These are phyloP conservation scores for Populus trichocarpa DNA, from an alignment of 441 rosid species.

Conservation along the genomic window DNA sequence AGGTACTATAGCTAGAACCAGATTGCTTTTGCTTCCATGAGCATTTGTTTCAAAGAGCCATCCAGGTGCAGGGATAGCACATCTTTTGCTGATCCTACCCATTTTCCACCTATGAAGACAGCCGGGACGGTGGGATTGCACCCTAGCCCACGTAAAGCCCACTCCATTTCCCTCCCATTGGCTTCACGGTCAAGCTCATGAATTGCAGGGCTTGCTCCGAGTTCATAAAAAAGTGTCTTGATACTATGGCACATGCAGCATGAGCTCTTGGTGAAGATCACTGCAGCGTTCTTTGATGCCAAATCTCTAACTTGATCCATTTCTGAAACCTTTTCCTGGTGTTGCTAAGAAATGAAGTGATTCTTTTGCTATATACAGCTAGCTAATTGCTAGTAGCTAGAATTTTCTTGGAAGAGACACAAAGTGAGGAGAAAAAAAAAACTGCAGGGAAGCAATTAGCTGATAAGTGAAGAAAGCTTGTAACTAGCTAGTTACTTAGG, in stretches of 20 bases:
- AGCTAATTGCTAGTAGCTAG: not conserved
- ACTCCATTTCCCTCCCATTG: conserved; percentile 71
- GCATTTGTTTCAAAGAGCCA: conserved; percentile 82
- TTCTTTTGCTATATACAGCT: not conserved
- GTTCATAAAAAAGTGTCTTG: conserved; percentile 76
- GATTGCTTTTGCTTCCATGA: conserved; percentile 80
- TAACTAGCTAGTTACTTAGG: conserved; percentile 9
- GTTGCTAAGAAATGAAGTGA: conserved; percentile 1
- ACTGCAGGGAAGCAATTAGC: not conserved
- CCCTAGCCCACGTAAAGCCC: conserved; percentile 60
- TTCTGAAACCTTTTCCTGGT: not conserved
- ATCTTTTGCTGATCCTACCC: conserved; percentile 76
- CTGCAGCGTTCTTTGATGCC: conserved; percentile 80
- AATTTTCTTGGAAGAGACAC: not conserved
- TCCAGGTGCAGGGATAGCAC: conserved; percentile 75
- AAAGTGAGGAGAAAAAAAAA: not conserved
- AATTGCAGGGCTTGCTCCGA: conserved; percentile 87
- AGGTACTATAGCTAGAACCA: conserved; percentile 55
- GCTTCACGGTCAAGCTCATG: conserved; percentile 79
- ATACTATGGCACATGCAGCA: conserved; percentile 93
- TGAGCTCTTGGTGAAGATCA: conserved; percentile 87
- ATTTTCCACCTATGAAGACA: conserved; percentile 83
- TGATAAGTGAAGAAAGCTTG: not conserved
- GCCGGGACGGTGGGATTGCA: conserved; percentile 74
- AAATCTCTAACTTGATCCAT: conserved; percentile 76